These are phyloP conservation scores for Aurantiochytrium sp. DNA, from an alignment of 108 stramenopile genomes.

Conservation along the genomic window DNA sequence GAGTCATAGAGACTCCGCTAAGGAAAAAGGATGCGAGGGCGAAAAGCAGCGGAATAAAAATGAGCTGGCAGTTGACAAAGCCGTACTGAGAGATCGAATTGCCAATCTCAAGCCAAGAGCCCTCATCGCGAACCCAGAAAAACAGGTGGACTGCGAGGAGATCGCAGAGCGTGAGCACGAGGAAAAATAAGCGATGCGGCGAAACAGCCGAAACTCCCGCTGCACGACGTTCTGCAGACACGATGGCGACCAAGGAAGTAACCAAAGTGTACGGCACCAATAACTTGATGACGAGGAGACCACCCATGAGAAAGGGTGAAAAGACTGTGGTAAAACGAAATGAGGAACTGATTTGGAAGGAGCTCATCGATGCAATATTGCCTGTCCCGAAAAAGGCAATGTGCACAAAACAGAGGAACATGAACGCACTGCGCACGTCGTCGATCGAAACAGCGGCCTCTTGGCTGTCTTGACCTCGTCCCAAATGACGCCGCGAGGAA, in stretches of 20 bases:
- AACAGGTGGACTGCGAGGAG: not conserved
- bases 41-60: not conserved
- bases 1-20: not conserved
- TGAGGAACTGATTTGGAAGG: not conserved
- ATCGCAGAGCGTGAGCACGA: not conserved
- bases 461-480: no score
- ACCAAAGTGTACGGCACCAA: not conserved
- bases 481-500: no score
- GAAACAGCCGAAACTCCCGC: not conserved
- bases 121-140: conserved; percentile 15
- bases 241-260: not conserved
- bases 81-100: conserved; percentile 10
- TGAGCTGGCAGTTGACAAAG: not conserved
- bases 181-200: not conserved
- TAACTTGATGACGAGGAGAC: not conserved
- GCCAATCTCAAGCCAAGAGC: conserved; percentile 7
- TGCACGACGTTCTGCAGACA: not conserved
- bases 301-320: not conserved
- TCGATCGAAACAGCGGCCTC: not conserved
- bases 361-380: conserved; percentile 11
- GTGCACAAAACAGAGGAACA: conserved; percentile 2
- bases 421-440: conserved; percentile 10
- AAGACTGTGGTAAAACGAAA: not conserved
- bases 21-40: not conserved
- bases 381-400: conserved; percentile 17